A percentile compares a stretch with the other conserved stretches of the same genome.
These are phyloP conservation scores for Fusarium napiforme DNA, from an alignment of 2,329 filamentous ascomycete species.

Conservation along the genomic window DNA sequence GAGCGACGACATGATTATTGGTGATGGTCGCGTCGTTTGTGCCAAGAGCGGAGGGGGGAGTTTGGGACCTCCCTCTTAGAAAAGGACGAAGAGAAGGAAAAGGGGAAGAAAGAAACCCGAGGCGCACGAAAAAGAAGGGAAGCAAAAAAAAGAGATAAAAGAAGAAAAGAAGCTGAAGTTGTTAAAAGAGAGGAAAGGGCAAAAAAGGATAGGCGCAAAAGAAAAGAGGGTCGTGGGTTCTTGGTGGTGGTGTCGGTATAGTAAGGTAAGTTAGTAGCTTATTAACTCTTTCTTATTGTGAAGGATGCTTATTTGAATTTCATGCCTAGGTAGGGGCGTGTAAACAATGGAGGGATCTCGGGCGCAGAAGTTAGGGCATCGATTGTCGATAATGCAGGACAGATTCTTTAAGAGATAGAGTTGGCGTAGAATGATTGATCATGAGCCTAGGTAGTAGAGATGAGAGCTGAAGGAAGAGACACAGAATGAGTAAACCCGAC, in stretches of 20 bases:
- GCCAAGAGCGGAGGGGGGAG: conserved; percentile 4
- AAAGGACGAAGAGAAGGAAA: conserved; percentile 11
- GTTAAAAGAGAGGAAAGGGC: background rate
- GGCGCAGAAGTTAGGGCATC: background rate
- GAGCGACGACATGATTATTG: conserved; percentile 65
- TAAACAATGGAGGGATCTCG: background rate
- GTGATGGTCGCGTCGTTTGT: conserved; percentile 19
- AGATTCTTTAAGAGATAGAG: background rate
- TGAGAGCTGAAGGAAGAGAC: background rate
- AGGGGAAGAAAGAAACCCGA: conserved; percentile 3
- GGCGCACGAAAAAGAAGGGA: conserved; percentile 12
- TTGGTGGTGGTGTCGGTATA: conserved; percentile 22
- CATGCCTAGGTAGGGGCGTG: conserved; percentile 13
- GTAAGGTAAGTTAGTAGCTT: background rate
- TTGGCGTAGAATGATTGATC: background rate
- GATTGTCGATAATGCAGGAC: background rate
- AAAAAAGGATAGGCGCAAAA: conserved; percentile 17
- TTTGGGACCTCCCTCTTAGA: conserved; percentile 11
- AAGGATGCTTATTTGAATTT: conserved; percentile 6
- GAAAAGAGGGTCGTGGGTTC: conserved; percentile 29
- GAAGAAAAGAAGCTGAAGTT: conserved; percentile 15
- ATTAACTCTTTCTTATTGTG: background rate
- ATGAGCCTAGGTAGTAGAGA: background rate
- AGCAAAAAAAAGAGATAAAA: conserved; percentile 23
- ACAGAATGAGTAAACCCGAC: conserved; percentile 18